Conservation (phyloP, 116 monocot genomes). For the Posidonia oceanica region DNA sequence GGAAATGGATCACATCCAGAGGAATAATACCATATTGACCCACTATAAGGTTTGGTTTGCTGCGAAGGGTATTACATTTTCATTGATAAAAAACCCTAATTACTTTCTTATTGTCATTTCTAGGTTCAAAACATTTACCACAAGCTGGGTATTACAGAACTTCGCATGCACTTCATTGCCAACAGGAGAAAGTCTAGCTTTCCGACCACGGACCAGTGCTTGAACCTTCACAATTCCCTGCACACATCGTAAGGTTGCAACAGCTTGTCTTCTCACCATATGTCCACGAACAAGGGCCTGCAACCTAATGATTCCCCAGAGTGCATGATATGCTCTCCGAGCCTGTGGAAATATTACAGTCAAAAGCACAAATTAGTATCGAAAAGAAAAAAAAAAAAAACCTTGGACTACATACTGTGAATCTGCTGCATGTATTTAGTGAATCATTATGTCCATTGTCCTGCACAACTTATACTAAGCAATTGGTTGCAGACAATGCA, state of each 20-base stretch:
- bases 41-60: too few relatives aligned
- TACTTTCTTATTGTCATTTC: too few relatives aligned
- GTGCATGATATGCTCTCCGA: conserved; percentile 65
- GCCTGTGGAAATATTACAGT: conserved; percentile 43
- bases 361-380: conserved; percentile 22
- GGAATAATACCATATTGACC: too few relatives aligned
- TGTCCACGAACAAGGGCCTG: conserved; percentile 84
- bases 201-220: conserved; percentile 42
- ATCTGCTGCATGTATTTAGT: neutral
- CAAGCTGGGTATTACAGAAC: neutral
- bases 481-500: too few relatives aligned
- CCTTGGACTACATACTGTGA: neutral
- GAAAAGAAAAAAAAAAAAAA: neutral
- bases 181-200: conserved; percentile 14
- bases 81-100: too few relatives aligned
- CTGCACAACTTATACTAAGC: too few relatives aligned
- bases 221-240: conserved; percentile 69
- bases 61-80: too few relatives aligned
- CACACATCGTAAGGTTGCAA: conserved; percentile 56
- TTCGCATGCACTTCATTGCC: conserved; percentile 15
- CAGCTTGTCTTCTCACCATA: conserved; percentile 86
- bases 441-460: too few relatives aligned
- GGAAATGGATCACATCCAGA: too few relatives aligned
- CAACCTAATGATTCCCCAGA: conserved; percentile 69
- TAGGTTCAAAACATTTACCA: neutral